phyloP scores from a whole-genome alignment of 805 yeast species.

The Cyberlindnera bimundalis region DNA sequence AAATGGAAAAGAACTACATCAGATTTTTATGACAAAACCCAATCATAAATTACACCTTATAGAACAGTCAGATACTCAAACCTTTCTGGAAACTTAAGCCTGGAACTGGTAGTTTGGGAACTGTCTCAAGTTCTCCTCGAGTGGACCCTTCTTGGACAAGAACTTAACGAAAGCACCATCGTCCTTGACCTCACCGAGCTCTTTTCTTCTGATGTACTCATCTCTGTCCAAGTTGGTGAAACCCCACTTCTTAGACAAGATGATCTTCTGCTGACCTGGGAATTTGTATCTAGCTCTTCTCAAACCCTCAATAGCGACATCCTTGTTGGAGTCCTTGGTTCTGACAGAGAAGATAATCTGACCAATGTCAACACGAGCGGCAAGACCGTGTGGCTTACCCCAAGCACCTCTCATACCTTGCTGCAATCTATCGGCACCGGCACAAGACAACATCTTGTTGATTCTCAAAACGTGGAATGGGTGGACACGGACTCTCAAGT shows the following conservation, averaged over 20 bases:
- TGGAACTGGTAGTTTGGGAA: slow-evolving; percentile 76
- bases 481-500: slow-evolving; percentile 99
- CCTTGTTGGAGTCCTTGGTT: slow-evolving; percentile 98
- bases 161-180: slow-evolving; percentile 99
- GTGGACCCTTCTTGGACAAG: slow-evolving; percentile 94
- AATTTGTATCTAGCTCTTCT: slow-evolving; percentile 99
- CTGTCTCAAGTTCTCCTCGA: slow-evolving; percentile 84
- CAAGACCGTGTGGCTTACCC: slow-evolving; percentile 99
- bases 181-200: slow-evolving; percentile 93
- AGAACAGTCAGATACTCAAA: slow-evolving; percentile 6
- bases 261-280: slow-evolving; percentile 99
- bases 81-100: slow-evolving; percentile 32
- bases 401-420: slow-evolving; percentile 99
- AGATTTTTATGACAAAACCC: slow-evolving; percentile 7
- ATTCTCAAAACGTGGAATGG: slow-evolving; percentile 99
- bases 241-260: slow-evolving; percentile 99
- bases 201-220: slow-evolving; percentile 91
- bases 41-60: slow-evolving; percentile 12
- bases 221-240: slow-evolving; percentile 99
- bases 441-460: slow-evolving; percentile 99
- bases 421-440: slow-evolving; percentile 99
- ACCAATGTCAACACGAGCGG: slow-evolving; percentile 98
- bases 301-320: slow-evolving; percentile 95
- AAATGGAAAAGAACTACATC: not conserved
- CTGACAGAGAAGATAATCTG: slow-evolving; percentile 97